phyloP scores from a whole-genome alignment of 1,284 basidiomycete genomes.

The Trametes pubescens region DNA sequence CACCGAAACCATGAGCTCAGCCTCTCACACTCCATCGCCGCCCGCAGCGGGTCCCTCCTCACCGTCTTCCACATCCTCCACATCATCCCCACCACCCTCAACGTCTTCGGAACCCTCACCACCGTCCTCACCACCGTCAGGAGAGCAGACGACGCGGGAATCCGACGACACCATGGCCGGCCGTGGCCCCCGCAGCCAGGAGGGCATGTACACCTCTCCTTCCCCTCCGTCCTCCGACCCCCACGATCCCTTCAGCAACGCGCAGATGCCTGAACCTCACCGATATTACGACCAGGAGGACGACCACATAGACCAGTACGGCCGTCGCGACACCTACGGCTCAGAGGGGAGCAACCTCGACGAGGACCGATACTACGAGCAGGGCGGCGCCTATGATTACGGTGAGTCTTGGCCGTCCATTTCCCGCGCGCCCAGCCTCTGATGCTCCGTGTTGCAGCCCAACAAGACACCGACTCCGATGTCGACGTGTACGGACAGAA shows the following conservation, averaged over 20 bases:
- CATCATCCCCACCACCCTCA: slow-evolving; percentile 11
- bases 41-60: slow-evolving; percentile 21
- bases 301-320: slow-evolving; percentile 66
- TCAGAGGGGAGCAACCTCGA: slow-evolving; percentile 76
- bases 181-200: slow-evolving; percentile 43
- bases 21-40: slow-evolving; percentile 18
- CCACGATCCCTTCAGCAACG: slow-evolving; percentile 64
- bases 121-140: background rate
- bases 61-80: slow-evolving; percentile 15
- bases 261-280: slow-evolving; percentile 44
- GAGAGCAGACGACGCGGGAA: slow-evolving; percentile 9
- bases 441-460: slow-evolving; percentile 47
- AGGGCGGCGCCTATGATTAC: slow-evolving; percentile 70
- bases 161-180: slow-evolving; percentile 37
- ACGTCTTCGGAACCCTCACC: slow-evolving; percentile 7
- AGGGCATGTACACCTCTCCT: slow-evolving; percentile 45
- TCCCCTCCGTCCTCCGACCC: slow-evolving; percentile 44
- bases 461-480: slow-evolving; percentile 79
- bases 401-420: slow-evolving; percentile 34
- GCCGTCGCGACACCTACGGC: slow-evolving; percentile 69
- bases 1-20: slow-evolving; percentile 22
- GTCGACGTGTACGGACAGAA: slow-evolving; percentile 74
- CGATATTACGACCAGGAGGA: slow-evolving; percentile 82
- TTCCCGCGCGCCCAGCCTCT: slow-evolving; percentile 31
- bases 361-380: slow-evolving; percentile 70